phyloP scores from a whole-genome alignment of 352 stramenopile species.

The Lagenidium sp. region DNA sequence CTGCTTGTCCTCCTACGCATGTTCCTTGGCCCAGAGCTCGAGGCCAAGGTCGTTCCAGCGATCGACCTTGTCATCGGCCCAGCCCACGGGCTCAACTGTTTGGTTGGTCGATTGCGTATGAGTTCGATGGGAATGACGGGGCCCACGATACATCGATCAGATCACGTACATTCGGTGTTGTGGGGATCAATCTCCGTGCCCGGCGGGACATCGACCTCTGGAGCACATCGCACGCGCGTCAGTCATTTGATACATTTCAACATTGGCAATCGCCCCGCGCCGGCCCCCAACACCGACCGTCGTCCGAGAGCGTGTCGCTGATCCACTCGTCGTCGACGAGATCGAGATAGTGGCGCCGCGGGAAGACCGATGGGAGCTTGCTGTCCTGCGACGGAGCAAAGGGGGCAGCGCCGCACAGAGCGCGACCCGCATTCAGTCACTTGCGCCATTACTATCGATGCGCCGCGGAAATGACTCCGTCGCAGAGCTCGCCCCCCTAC shows the following conservation, averaged over 20 bases:
- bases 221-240: not conserved
- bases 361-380: constrained; percentile 62
- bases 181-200: constrained; percentile 45
- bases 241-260: not conserved
- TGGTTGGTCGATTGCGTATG: not conserved
- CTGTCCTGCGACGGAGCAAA: no score
- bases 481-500: no score
- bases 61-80: constrained; percentile 53
- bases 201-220: constrained; percentile 67
- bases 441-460: no score
- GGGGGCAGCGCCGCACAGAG: no score
- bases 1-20: no score
- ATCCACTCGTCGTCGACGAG: constrained; percentile 83
- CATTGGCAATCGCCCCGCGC: no score
- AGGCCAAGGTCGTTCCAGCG: constrained; percentile 75
- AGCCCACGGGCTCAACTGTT: constrained; percentile 38
- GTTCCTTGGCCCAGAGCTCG: constrained; percentile 62
- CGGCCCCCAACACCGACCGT: no score
- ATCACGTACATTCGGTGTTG: constrained; percentile 31
- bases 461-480: no score
- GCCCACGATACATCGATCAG: no score
- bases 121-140: constrained; percentile 4
- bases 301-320: constrained; percentile 65
- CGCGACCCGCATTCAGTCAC: no score
- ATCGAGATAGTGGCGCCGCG: constrained; percentile 61